phyloP scores from a whole-genome alignment of 2,329 filamentous ascomycete species.

The Metarhizium sp. region DNA sequence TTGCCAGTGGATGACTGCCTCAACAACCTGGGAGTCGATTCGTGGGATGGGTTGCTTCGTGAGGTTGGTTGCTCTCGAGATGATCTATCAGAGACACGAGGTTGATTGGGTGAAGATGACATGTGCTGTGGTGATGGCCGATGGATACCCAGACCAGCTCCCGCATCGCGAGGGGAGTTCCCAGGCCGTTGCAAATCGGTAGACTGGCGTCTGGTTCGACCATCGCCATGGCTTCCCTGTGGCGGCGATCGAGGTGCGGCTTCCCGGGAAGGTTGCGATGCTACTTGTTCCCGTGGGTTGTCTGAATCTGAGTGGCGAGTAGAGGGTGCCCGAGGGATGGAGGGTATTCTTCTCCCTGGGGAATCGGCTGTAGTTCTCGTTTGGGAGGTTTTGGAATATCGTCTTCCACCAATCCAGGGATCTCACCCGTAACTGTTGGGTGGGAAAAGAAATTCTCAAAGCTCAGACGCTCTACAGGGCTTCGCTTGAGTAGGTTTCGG shows the following conservation, averaged over 20 bases:
- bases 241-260: conserved; percentile 31
- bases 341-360: conserved; percentile 19
- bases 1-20: conserved; percentile 15
- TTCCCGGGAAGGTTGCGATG: conserved; percentile 33
- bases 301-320: conserved; percentile 31
- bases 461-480: conserved; percentile 72
- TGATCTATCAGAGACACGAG: conserved; percentile 17
- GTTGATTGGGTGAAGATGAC: conserved; percentile 37
- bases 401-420: conserved; percentile 73
- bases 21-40: conserved; percentile 8
- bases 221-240: conserved; percentile 32
- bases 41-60: conserved; percentile 16
- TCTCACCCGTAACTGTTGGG: conserved; percentile 60
- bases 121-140: conserved; percentile 37
- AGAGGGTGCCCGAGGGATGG: conserved; percentile 14
- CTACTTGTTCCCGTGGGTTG: conserved; percentile 19
- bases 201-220: conserved; percentile 20
- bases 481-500: conserved; percentile 71
- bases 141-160: conserved; percentile 43
- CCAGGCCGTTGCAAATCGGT: conserved; percentile 21
- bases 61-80: conserved; percentile 23
- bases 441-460: conserved; percentile 82
- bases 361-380: conserved; percentile 25
- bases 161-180: conserved; percentile 36
- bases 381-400: conserved; percentile 44